Conservation (phyloP, 495 filamentous ascomycete species). For the Xylaria scruposa region DNA sequence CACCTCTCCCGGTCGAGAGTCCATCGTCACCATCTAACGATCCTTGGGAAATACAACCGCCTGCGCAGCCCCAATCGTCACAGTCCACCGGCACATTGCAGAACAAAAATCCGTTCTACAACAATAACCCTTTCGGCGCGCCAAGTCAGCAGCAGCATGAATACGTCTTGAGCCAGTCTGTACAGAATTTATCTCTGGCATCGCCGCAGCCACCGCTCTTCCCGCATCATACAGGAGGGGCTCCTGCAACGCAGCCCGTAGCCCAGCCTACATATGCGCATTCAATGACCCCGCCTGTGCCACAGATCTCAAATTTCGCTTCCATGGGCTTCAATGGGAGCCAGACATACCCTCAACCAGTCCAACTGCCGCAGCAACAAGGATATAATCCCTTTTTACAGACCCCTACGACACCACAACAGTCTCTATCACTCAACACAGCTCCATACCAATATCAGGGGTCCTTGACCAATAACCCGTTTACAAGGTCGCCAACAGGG, state of each 20-base stretch:
- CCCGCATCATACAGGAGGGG: conserved; percentile 83
- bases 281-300: conserved; percentile 65
- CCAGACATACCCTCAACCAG: conserved; percentile 54
- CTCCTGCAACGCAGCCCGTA: conserved; percentile 62
- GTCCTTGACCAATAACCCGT: conserved; percentile 49
- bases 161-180: conserved; percentile 65
- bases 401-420: conserved; percentile 38
- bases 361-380: conserved; percentile 44
- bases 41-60: conserved; percentile 64
- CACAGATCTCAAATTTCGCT: conserved; percentile 59
- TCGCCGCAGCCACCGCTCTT: conserved; percentile 72
- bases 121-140: conserved; percentile 58
- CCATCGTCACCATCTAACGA: conserved; percentile 62
- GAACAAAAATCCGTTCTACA: conserved; percentile 58
- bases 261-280: conserved; percentile 56
- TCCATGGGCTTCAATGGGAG: conserved; percentile 52
- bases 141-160: conserved; percentile 51
- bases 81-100: conserved; percentile 64
- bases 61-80: conserved; percentile 59
- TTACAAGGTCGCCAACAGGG: conserved; percentile 53
- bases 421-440: conserved; percentile 50
- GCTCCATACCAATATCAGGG: conserved; percentile 38
- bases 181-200: conserved; percentile 75
- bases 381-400: conserved; percentile 74
- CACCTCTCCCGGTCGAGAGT: conserved; percentile 37